Conservation (phyloP, 306 rosid species). For the Vicia villosa region DNA sequence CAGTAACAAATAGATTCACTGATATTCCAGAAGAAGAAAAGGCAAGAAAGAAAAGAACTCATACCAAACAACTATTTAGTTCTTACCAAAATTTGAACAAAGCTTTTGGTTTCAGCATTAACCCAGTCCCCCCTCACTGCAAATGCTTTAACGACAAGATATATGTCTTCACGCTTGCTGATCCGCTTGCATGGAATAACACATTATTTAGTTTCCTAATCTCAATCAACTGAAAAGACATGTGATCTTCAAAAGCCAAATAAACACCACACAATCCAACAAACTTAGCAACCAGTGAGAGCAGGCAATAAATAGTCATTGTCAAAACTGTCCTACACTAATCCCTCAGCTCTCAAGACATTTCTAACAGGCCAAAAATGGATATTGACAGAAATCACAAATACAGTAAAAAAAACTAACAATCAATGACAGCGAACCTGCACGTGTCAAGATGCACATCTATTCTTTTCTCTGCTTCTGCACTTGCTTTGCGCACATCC, state of each 20-base stretch:
- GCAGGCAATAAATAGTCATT: neutral
- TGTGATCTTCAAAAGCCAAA: constrained; percentile 20
- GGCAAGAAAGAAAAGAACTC: constrained; percentile 10
- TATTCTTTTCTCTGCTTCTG: constrained; percentile 85
- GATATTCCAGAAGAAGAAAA: constrained; percentile 8
- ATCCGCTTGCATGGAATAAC: constrained; percentile 42
- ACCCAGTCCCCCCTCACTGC: constrained; percentile 69
- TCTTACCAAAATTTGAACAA: constrained; percentile 74
- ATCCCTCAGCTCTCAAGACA: neutral
- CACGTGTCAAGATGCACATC: constrained; percentile 72
- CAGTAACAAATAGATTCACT: constrained; percentile 16
- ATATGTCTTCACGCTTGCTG: constrained; percentile 90
- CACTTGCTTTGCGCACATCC: constrained; percentile 85
- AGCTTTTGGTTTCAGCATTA: constrained; percentile 70
- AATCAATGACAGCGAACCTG: constrained; percentile 58
- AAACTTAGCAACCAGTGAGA: constrained; percentile 18
- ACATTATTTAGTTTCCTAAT: constrained; percentile 37
- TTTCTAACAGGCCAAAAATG: neutral
- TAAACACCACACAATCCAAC: constrained; percentile 12
- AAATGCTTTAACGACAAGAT: constrained; percentile 76
- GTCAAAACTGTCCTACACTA: neutral
- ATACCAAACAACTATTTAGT: constrained; percentile 14
- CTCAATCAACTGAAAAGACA: neutral
- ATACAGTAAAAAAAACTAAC: constrained; percentile 3
- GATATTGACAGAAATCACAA: constrained; percentile 11